Base-by-base conservation (phyloP, 495 filamentous ascomycete genomes). In the Cercophora scortea region DNA sequence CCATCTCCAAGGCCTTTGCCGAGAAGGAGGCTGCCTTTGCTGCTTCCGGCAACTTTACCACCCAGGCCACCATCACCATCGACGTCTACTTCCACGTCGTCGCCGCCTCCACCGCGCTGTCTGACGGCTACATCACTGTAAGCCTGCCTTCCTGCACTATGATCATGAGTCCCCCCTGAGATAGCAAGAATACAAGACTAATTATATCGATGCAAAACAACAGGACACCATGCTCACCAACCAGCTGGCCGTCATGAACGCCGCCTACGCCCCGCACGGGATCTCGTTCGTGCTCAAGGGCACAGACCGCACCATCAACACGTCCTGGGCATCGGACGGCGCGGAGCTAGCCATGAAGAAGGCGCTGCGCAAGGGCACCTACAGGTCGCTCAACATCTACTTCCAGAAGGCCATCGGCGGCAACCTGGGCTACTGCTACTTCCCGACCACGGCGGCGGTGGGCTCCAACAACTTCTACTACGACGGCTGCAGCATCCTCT, bases 51-150 rank as follows among this genome's bases (percentile, higher is more conserved):
- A 55, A 61, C 33, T 18, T 47, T 32, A 55, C 56, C 13, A 47
- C 47, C 18, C 58, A 56, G 34, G 62, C 58, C 44, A 52, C 58
- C 16, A 54, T 75, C 58, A 71, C 57, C 49, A 68, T 87, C 46
- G 65, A 77, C 36, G 68, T 73, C 18, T 83, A 82, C 63, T 83
- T 87, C 71, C 84, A 87, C 64, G 78, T 87, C 46, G 69, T 87
- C 25, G 72, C 77, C 41, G 35, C 61, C 0, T 75, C 73, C 5
- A 76, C 61, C 16, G 41, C 62, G 0, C 61, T 72, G n/a, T 63
- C 61, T n/a, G 71, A 68, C 47, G 78, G 75, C 46, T 77, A 76
- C 46, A 56, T 85, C 56, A 78, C 76, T 4, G 71, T 77, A 51
- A 40, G 64, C 18, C 3, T n/a, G n/a, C n/a, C n/a, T n/a, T n/a